Percentiles rank a stretch among this genome's conserved stretches.
Conservation (phyloP, 116 monocot genomes). For the Phalaenopsis hybrid region DNA sequence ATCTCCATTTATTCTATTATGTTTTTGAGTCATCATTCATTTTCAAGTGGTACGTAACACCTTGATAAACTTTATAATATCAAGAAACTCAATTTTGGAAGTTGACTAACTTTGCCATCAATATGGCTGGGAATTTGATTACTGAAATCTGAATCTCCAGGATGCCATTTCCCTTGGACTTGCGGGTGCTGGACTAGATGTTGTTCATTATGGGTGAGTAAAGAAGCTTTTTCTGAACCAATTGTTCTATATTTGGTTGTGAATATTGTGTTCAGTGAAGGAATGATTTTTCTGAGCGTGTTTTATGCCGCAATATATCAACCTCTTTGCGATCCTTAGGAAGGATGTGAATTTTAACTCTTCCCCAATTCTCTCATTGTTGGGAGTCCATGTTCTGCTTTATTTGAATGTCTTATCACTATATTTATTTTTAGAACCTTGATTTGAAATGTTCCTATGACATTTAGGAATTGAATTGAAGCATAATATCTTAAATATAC, state of each 20-base stretch:
- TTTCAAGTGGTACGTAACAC: neutral
- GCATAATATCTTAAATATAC: neutral
- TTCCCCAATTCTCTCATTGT: neutral
- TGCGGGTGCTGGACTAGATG: conserved; percentile 55
- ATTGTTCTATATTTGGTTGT: neutral
- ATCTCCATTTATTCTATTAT: neutral
- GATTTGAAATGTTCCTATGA: neutral
- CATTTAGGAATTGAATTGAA: neutral
- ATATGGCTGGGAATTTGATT: neutral
- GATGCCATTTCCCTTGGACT: conserved; percentile 84
- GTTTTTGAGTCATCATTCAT: neutral
- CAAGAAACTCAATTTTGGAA: neutral
- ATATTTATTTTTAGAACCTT: neutral
- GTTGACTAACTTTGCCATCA: neutral
- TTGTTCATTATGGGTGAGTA: conserved; percentile 88
- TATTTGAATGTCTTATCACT: neutral
- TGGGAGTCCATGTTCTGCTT: neutral
- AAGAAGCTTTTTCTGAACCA: neutral
- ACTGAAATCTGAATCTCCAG: conserved; percentile 24
- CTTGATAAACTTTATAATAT: neutral
- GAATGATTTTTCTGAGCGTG: neutral
- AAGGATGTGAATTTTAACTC: neutral
- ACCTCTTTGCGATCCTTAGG: neutral
- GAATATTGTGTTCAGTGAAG: neutral
- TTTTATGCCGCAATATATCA: neutral